A percentile compares a stretch with the other conserved stretches of the same genome.
Evolutionary conservation across 2,329 filamentous ascomycete genomes (phyloP).

Genomic region (Fusarium longipes): DNA sequence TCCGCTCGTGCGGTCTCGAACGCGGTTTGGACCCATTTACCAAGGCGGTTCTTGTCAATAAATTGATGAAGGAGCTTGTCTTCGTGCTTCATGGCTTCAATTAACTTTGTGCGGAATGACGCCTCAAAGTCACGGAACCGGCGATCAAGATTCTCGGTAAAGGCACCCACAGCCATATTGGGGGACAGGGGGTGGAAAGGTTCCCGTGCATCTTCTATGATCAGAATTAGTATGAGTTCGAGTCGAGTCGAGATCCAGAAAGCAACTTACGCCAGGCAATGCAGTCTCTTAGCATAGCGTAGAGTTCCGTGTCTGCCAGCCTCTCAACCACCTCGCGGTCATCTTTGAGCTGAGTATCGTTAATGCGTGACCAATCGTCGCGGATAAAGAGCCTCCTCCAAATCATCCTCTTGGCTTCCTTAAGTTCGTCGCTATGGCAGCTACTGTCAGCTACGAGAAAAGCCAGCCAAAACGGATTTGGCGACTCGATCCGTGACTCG

Average conservation of each 20-base stretch:
- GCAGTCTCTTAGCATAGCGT: slow-evolving; percentile 72
- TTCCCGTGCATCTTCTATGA: slow-evolving; percentile 55
- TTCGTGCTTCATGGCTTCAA: slow-evolving; percentile 78
- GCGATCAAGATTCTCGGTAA: slow-evolving; percentile 69
- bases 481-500: slow-evolving; percentile 62
- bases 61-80: slow-evolving; percentile 72
- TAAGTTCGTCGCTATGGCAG: slow-evolving; percentile 66
- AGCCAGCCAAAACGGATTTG: slow-evolving; percentile 79
- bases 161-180: slow-evolving; percentile 68
- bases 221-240: slow-evolving; percentile 45
- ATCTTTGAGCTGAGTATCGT: slow-evolving; percentile 79
- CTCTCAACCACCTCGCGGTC: slow-evolving; percentile 74
- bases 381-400: slow-evolving; percentile 89
- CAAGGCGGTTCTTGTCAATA: slow-evolving; percentile 75
- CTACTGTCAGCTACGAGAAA: slow-evolving; percentile 69
- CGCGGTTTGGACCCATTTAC: slow-evolving; percentile 69
- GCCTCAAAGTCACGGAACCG: slow-evolving; percentile 70
- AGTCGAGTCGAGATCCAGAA: not conserved
- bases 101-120: slow-evolving; percentile 72
- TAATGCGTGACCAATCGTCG: slow-evolving; percentile 86
- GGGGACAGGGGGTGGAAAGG: slow-evolving; percentile 62
- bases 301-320: slow-evolving; percentile 74
- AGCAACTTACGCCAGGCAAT: slow-evolving; percentile 70
- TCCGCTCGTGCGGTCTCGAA: slow-evolving; percentile 53
- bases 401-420: slow-evolving; percentile 71